phyloP scores from a whole-genome alignment of 2,329 filamentous ascomycete genomes.

The Zalaria obscura region DNA sequence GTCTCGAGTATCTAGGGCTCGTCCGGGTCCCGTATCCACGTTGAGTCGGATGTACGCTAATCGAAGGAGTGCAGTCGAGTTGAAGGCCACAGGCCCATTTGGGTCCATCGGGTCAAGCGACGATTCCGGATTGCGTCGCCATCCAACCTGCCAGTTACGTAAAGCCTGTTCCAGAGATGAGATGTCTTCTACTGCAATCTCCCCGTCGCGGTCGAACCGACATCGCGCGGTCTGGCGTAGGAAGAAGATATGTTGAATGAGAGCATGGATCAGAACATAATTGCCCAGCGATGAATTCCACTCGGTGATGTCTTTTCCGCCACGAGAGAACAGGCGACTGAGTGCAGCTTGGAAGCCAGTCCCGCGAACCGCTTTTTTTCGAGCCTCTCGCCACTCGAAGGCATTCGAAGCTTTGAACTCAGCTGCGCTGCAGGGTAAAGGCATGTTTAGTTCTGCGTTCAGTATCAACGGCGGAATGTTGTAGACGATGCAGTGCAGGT shows the following conservation, averaged over 20 bases:
- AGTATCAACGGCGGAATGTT: constrained; percentile 44
- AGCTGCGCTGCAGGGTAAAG: constrained; percentile 39
- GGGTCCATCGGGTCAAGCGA: constrained; percentile 22
- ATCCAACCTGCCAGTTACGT: constrained; percentile 19
- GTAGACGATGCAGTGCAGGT: constrained; percentile 47
- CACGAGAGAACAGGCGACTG: constrained; percentile 18
- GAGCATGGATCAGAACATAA: constrained; percentile 56
- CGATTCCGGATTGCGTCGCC: constrained; percentile 20
- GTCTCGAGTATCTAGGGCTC: constrained; percentile 30
- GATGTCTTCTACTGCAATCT: constrained; percentile 24
- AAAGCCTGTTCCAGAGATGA: constrained; percentile 24
- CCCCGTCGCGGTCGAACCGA: constrained; percentile 17
- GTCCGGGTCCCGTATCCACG: constrained; percentile 29
- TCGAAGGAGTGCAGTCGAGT: constrained; percentile 31
- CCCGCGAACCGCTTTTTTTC: constrained; percentile 12
- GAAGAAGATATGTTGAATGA: constrained; percentile 60
- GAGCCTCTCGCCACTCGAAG: constrained; percentile 31
- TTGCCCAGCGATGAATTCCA: constrained; percentile 35
- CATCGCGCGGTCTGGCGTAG: constrained; percentile 38
- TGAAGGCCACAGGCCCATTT: constrained; percentile 23
- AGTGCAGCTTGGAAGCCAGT: constrained; percentile 19
- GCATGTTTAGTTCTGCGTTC: constrained; percentile 39
- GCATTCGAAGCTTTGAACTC: constrained; percentile 41
- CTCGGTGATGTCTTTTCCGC: constrained; percentile 18
- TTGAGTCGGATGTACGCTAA: constrained; percentile 34